Evolutionary conservation across 176 grass and related monocot species (phyloP).

Genomic region (Sorghum bicolor): Sorghum_bicolor_NCBIv3 NC_012876.2:63164501-63165000

Average conservation of each 20-base stretch:
- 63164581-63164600: constrained; percentile 98
- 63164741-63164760: neutral
- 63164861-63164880: neutral
- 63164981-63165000: too few relatives aligned
- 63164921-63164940: too few relatives aligned
- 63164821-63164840: neutral
- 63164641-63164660: neutral
- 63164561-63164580: constrained; percentile 98
- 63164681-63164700: neutral
- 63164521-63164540: neutral
- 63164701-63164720: constrained; percentile 1
- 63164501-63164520: constrained; percentile 6
- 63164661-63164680: neutral
- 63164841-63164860: constrained; percentile 1
- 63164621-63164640: constrained; percentile 48
- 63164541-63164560: constrained; percentile 91
- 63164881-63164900: constrained; percentile 8
- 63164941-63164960: too few relatives aligned
- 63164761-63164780: neutral
- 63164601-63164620: constrained; percentile 94
- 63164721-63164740: constrained; percentile 5
- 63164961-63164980: too few relatives aligned
- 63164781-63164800: neutral
- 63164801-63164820: neutral
- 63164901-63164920: too few relatives aligned